phyloP scores from a whole-genome alignment of 768 basidiomycete genomes.

The Piloderma croceum region DNA sequence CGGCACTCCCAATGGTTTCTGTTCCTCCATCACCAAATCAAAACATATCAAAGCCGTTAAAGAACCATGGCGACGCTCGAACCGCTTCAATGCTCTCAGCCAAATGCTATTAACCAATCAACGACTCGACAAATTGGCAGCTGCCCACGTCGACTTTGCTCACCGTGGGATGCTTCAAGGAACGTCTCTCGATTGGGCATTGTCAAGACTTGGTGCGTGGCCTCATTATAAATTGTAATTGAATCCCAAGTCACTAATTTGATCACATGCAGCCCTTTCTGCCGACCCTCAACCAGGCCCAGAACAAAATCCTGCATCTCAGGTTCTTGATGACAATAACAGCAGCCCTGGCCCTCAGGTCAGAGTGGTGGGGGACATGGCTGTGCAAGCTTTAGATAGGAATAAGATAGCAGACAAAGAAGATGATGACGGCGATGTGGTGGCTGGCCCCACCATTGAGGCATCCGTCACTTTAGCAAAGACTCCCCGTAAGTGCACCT shows the following conservation, averaged over 20 bases:
- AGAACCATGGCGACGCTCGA: constrained; percentile 26
- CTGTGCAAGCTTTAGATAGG: no score
- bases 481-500: not conserved
- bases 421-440: constrained; percentile 6
- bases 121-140: constrained; percentile 23
- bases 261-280: not conserved
- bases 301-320: not conserved
- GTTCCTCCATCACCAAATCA: constrained; percentile 31
- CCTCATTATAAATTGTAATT: not conserved
- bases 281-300: not conserved
- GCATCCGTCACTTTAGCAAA: constrained; percentile 9
- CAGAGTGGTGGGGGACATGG: not conserved
- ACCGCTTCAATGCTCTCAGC: constrained; percentile 18
- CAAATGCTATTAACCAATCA: constrained; percentile 31
- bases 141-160: constrained; percentile 14
- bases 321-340: no score
- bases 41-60: constrained; percentile 34
- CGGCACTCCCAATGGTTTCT: constrained; percentile 31
- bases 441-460: constrained; percentile 1
- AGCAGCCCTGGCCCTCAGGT: not conserved
- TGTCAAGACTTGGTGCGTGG: not conserved
- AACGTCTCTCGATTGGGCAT: constrained; percentile 1
- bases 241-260: not conserved
- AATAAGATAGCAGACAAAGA: constrained; percentile 4
- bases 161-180: constrained; percentile 18